A percentile compares a stretch with the other conserved stretches of the same genome.
phyloP scores from a whole-genome alignment of 345 rosid genomes.

The Bruguiera gymnorhiza region DNA sequence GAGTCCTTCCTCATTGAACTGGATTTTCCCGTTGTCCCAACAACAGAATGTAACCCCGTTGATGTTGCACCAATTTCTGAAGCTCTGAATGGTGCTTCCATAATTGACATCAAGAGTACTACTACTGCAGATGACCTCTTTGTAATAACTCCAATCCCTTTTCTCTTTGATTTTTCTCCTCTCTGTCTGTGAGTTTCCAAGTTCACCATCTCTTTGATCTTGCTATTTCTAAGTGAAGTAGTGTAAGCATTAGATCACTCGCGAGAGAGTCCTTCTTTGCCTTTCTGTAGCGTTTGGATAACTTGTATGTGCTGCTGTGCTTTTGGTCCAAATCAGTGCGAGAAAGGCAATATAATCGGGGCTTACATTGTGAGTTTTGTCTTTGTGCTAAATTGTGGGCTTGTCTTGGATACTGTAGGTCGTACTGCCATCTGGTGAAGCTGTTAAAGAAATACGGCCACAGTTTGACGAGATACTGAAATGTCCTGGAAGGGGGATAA shows the following conservation, averaged over 20 bases:
- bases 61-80: constrained; percentile 35
- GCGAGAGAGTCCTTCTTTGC: too few relatives aligned
- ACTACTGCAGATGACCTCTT: constrained; percentile 35
- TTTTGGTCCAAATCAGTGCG: too few relatives aligned
- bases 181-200: neutral
- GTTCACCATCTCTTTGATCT: neutral
- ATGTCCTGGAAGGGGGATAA: constrained; percentile 51
- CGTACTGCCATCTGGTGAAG: constrained; percentile 59
- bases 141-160: constrained; percentile 33
- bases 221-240: neutral
- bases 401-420: constrained; percentile 36
- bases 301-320: too few relatives aligned
- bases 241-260: neutral
- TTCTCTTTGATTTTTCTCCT: neutral
- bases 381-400: neutral
- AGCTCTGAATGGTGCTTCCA: constrained; percentile 48
- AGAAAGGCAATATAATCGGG: too few relatives aligned
- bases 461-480: constrained; percentile 43
- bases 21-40: constrained; percentile 45
- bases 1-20: constrained; percentile 44
- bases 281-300: too few relatives aligned
- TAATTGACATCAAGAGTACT: constrained; percentile 50
- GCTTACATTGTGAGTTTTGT: neutral
- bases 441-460: constrained; percentile 51
- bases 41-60: constrained; percentile 32